These are phyloP conservation scores for Hibiscus tridactylites DNA, from an alignment of 345 rosid genomes.

Conservation along the genomic window DNA sequence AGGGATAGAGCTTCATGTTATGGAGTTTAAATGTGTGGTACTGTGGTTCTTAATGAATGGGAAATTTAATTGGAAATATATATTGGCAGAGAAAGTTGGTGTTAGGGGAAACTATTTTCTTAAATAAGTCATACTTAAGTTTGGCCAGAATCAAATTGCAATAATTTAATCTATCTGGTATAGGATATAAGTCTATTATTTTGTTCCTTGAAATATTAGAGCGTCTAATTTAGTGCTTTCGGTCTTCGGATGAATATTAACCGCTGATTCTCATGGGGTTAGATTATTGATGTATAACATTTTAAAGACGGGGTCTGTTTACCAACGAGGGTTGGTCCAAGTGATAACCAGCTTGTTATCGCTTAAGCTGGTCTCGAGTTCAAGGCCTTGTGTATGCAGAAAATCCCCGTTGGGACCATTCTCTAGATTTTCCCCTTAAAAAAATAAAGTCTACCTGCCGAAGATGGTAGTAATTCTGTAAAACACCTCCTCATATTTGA, in stretches of 20 bases:
- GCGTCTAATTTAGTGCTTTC: neutral
- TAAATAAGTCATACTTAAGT: too few species aligned
- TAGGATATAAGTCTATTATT: too few species aligned
- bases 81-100: too few species aligned
- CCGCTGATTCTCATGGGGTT: neutral
- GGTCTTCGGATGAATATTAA: neutral
- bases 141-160: too few species aligned
- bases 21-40: neutral
- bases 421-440: too few species aligned
- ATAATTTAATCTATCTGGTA: neutral
- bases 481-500: too few species aligned
- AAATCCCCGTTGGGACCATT: neutral
- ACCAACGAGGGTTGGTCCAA: neutral
- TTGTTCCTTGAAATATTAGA: neutral
- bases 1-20: neutral
- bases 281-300: neutral
- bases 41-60: neutral
- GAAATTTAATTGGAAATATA: neutral
- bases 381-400: too few species aligned
- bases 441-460: too few species aligned
- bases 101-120: too few species aligned
- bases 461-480: too few species aligned
- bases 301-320: neutral
- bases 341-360: too few species aligned
- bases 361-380: too few species aligned